Base-by-base conservation (phyloP, 257 asterid species). In the Penstemon davidsonii region DNA sequence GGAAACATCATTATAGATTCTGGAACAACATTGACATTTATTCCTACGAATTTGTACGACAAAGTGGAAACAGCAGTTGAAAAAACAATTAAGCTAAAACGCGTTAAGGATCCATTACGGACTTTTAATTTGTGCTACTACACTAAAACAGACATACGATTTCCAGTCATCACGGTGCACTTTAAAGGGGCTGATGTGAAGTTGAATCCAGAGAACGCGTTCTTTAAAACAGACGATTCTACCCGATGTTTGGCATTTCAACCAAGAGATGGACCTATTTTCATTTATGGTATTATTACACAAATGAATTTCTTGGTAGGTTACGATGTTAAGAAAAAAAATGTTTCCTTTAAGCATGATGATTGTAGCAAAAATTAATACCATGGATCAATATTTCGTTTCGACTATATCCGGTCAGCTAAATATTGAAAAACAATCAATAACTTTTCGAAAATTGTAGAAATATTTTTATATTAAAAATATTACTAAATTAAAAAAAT, bases 1-100 rank as follows among this genome's bases (percentile, higher is more conserved):
- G 81, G 81, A 0, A 80, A 82, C 49, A 77, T 74, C 4, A 60
- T 79, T 47, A 77, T 82, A 4, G 85, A 79, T 50, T 77, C 85
- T 0, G 85, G 85, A 63, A 83, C 83, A 25, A 79, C 80, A 6
- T 39, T 83, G 57, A 82, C 81, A 0, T n/a, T 66, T 51, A 45
- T 83, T 5, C 80, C 78, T 0, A 3, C 11, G 2, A 55, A 8
- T 6, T 19, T 80, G 66, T 79, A 79, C 67, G 0, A 47, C 5
- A 59, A 69, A 75, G 25, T 49, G 10, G 53, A 44, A 54, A 15
- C 37, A 15, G 58, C 64, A 45, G 62, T 78, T 41, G 41, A 60
- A 36, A 60, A 59, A 5, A 70, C 43, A 15, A 44, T 78, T 61
- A 69, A 69, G 69, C 37, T 69, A 46, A 58, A 37, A 38, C 76